Percentiles rank a stretch among this genome's conserved stretches.
Conservation (phyloP, 2,329 filamentous ascomycete genomes). For the Macroventuria anomochaeta region DNA sequence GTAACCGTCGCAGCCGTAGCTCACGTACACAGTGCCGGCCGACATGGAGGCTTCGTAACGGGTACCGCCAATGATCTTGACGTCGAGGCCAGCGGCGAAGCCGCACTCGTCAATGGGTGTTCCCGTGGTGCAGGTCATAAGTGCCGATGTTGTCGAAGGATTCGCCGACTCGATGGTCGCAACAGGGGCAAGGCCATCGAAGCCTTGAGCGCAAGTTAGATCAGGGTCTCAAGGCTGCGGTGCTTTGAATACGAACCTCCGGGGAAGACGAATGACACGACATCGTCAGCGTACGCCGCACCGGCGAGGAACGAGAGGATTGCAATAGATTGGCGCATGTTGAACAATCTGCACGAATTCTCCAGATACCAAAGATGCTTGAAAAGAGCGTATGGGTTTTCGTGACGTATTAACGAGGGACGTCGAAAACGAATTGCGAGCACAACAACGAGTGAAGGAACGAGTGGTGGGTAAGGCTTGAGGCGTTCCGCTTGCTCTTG, state of each 20-base stretch:
- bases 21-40: constrained; percentile 25
- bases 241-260: constrained; percentile 23
- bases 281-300: constrained; percentile 24
- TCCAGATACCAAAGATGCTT: background rate
- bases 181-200: constrained; percentile 29
- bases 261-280: constrained; percentile 32
- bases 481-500: constrained; percentile 13
- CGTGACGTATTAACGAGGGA: constrained; percentile 15
- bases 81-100: constrained; percentile 30
- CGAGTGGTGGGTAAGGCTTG: constrained; percentile 13
- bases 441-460: constrained; percentile 4
- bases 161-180: constrained; percentile 31
- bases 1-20: constrained; percentile 34
- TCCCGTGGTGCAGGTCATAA: constrained; percentile 31
- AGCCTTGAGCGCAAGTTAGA: constrained; percentile 14
- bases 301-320: constrained; percentile 27
- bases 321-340: constrained; percentile 34
- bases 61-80: constrained; percentile 21
- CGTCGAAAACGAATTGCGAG: background rate
- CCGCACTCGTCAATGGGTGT: constrained; percentile 33
- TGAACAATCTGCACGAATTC: constrained; percentile 8
- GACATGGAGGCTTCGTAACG: constrained; percentile 31
- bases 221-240: background rate
- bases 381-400: constrained; percentile 1
- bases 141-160: constrained; percentile 32